A percentile compares a stretch with the other conserved stretches of the same genome.
Conservation (phyloP, 805 yeast genomes). For the Blastobotrys peoriensis region DNA sequence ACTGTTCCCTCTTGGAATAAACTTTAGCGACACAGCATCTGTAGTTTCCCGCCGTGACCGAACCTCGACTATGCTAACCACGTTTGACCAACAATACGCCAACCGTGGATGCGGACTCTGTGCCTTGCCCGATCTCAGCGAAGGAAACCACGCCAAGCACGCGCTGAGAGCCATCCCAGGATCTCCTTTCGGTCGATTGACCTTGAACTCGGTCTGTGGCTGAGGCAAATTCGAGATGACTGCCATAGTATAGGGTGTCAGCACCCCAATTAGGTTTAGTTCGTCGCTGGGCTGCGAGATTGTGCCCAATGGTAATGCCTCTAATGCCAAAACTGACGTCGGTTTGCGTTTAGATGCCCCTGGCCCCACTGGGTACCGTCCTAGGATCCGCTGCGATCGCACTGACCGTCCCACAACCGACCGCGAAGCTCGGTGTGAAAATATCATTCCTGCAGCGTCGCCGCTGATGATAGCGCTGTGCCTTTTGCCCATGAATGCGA, state of each 20-base stretch:
- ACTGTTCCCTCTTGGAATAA: slow-evolving; percentile 37
- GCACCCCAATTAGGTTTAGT: slow-evolving; percentile 54
- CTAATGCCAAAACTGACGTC: slow-evolving; percentile 37
- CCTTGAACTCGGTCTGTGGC: slow-evolving; percentile 47
- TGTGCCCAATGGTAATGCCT: slow-evolving; percentile 57
- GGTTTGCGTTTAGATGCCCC: slow-evolving; percentile 13
- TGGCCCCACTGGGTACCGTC: slow-evolving; percentile 34
- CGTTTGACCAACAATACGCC: slow-evolving; percentile 66
- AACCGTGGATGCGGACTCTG: slow-evolving; percentile 29
- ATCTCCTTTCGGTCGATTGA: slow-evolving; percentile 41
- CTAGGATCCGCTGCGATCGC: slow-evolving; percentile 46
- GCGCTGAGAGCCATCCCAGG: slow-evolving; percentile 36
- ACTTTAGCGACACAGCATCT: slow-evolving; percentile 27
- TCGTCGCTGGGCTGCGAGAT: slow-evolving; percentile 48
- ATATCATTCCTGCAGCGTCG: slow-evolving; percentile 52
- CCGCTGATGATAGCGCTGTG: slow-evolving; percentile 52
- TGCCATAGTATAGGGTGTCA: slow-evolving; percentile 45
- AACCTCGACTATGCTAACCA: slow-evolving; percentile 50
- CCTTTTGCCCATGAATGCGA: slow-evolving; percentile 45
- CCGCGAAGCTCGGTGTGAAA: slow-evolving; percentile 59
- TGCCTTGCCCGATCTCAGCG: slow-evolving; percentile 22
- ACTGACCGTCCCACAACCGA: slow-evolving; percentile 48
- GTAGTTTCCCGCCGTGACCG: slow-evolving; percentile 29
- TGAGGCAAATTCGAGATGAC: slow-evolving; percentile 52
- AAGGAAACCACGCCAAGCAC: slow-evolving; percentile 61